phyloP scores from a whole-genome alignment of 371 early-diverging fungal genomes.

The Phascolomyces articulosus region DNA sequence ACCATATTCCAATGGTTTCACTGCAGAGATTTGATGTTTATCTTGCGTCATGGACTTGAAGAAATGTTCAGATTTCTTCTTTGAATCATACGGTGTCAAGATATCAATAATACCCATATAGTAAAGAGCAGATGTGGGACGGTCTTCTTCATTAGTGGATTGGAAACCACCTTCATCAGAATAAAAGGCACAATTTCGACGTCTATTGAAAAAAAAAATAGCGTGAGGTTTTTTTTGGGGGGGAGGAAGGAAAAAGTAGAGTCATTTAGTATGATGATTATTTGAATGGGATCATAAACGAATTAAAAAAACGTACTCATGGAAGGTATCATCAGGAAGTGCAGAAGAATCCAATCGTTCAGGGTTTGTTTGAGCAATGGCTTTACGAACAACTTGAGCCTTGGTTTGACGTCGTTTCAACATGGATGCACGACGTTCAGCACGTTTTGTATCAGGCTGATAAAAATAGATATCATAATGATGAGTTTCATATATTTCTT shows the following conservation, averaged over 20 bases:
- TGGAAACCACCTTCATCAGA: conserved; percentile 91
- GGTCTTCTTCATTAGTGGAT: conserved; percentile 77
- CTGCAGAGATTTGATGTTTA: conserved; percentile 84
- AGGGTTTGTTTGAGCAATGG: conserved; percentile 75
- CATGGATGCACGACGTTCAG: conserved; percentile 40
- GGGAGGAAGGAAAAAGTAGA: too few species aligned
- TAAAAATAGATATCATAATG: not conserved
- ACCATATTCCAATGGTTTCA: conserved; percentile 90
- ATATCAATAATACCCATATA: conserved; percentile 98
- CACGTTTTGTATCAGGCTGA: conserved; percentile 56
- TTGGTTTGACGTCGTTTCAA: conserved; percentile 65
- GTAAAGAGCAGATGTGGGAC: conserved; percentile 76
- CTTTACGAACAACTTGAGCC: conserved; percentile 71
- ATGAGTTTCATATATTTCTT: not conserved
- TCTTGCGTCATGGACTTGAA: conserved; percentile 87
- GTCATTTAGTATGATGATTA: too few species aligned
- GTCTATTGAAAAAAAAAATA: conserved; percentile 34
- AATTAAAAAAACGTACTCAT: conserved; percentile 39
- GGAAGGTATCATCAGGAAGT: conserved; percentile 51
- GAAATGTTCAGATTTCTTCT: conserved; percentile 88
- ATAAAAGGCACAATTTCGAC: conserved; percentile 82
- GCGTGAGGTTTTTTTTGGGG: too few species aligned
- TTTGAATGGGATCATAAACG: too few species aligned
- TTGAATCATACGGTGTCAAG: conserved; percentile 91
- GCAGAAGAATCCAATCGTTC: conserved; percentile 62